Evolutionary conservation across 2,329 filamentous ascomycete genomes (phyloP).

Genomic region (Calonectria montana): DNA sequence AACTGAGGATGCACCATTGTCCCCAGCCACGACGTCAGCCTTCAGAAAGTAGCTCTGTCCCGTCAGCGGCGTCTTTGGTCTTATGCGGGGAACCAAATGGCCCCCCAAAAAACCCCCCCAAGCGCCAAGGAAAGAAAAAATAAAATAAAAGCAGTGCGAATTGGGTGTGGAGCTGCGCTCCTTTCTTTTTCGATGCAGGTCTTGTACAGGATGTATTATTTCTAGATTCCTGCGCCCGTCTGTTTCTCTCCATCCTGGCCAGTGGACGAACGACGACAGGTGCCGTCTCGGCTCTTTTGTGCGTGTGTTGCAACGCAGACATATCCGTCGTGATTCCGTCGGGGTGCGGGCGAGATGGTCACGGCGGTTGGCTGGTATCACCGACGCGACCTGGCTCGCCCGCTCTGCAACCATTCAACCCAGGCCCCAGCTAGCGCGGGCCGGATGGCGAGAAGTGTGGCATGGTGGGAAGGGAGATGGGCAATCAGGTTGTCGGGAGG

Average conservation of each 20-base stretch:
- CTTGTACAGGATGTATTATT: neutral
- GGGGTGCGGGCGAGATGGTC: conserved; percentile 13
- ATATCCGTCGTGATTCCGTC: conserved; percentile 10
- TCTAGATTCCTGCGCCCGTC: neutral
- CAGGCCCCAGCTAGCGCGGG: conserved; percentile 16
- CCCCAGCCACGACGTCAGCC: conserved; percentile 22
- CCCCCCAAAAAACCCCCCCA: neutral
- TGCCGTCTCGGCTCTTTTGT: conserved; percentile 3
- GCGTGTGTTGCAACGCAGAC: conserved; percentile 5
- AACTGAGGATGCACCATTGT: neutral
- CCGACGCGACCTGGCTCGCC: conserved; percentile 18
- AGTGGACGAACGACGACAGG: neutral
- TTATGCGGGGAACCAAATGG: conserved; percentile 16
- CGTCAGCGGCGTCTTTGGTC: conserved; percentile 11
- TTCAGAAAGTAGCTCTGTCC: neutral
- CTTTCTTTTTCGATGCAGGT: conserved; percentile 5
- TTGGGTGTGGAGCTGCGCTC: neutral
- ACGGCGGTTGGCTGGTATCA: conserved; percentile 25
- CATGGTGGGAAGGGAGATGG: conserved; percentile 11
- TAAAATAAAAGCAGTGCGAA: neutral
- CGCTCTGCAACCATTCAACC: conserved; percentile 21
- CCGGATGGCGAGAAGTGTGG: neutral
- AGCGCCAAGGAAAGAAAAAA: neutral
- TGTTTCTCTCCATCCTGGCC: conserved; percentile 1
- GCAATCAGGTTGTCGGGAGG: neutral